Evolutionary conservation across 2,329 filamentous ascomycete species (phyloP).

Genomic region (Colletotrichum sp.): DNA sequence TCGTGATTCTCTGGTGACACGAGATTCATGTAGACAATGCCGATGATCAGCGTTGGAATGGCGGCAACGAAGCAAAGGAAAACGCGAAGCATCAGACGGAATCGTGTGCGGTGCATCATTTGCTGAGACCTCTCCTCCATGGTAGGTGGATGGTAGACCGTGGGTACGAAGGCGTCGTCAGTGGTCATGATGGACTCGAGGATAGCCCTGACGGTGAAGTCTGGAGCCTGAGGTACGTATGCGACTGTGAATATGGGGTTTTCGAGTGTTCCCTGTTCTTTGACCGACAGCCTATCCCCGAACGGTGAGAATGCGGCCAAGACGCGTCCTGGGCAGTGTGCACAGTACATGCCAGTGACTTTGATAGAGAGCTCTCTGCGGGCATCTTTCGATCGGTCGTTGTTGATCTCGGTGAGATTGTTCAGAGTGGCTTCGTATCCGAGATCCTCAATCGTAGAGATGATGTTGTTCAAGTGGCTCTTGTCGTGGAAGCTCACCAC

Average conservation of each 20-base stretch:
- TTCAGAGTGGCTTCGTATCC: slow-evolving; percentile 64
- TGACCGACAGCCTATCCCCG: slow-evolving; percentile 59
- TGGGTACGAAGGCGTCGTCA: slow-evolving; percentile 70
- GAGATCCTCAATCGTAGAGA: slow-evolving; percentile 52
- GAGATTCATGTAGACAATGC: slow-evolving; percentile 90
- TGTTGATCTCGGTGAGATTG: slow-evolving; percentile 39
- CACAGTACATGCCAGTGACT: slow-evolving; percentile 77
- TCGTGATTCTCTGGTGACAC: slow-evolving; percentile 63
- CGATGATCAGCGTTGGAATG: slow-evolving; percentile 85
- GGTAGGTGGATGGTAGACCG: slow-evolving; percentile 79
- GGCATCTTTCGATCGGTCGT: slow-evolving; percentile 24
- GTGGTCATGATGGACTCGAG: slow-evolving; percentile 68
- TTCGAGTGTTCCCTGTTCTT: slow-evolving; percentile 60
- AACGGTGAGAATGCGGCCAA: slow-evolving; percentile 52
- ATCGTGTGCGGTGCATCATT: slow-evolving; percentile 75
- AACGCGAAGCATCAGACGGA: slow-evolving; percentile 72
- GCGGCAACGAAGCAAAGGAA: slow-evolving; percentile 71
- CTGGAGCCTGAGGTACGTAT: slow-evolving; percentile 72
- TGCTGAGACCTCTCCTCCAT: slow-evolving; percentile 80
- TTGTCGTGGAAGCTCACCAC: slow-evolving; percentile 49
- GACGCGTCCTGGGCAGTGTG: slow-evolving; percentile 70
- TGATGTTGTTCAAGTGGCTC: slow-evolving; percentile 13
- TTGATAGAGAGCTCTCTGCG: slow-evolving; percentile 66
- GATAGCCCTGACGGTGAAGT: slow-evolving; percentile 78
- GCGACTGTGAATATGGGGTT: slow-evolving; percentile 72